Conservation (phyloP, 495 filamentous ascomycete species). For the Penicillium salamii region DNA sequence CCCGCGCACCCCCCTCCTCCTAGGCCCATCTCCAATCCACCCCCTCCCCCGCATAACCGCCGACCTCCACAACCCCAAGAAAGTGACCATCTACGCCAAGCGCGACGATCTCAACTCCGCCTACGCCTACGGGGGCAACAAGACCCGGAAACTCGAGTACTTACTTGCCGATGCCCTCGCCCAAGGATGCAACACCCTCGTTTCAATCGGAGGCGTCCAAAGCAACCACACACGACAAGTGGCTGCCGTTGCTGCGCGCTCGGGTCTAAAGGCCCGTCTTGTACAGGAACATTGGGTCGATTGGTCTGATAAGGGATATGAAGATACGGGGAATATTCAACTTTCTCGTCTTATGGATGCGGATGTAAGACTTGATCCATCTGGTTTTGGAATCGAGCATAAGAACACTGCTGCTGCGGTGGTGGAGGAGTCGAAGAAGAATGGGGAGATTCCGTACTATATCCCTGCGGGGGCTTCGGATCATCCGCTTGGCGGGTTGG, state of each 20-base stretch:
- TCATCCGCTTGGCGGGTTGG: slow-evolving; percentile 62
- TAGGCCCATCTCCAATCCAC: slow-evolving; percentile 60
- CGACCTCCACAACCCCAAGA: slow-evolving; percentile 37
- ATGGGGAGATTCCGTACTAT: slow-evolving; percentile 57
- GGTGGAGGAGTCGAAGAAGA: slow-evolving; percentile 38
- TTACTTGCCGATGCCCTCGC: slow-evolving; percentile 55
- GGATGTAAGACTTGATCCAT: slow-evolving; percentile 49
- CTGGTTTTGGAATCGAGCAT: slow-evolving; percentile 57
- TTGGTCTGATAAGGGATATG: slow-evolving; percentile 49
- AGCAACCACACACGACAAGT: slow-evolving; percentile 65
- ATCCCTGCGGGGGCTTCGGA: slow-evolving; percentile 65
- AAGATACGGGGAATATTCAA: slow-evolving; percentile 59
- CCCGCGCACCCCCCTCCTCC: slow-evolving; percentile 50
- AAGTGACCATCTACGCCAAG: slow-evolving; percentile 57
- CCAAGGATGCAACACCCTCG: slow-evolving; percentile 52
- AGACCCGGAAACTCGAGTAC: slow-evolving; percentile 64
- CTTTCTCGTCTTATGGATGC: slow-evolving; percentile 60
- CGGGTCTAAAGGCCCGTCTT: slow-evolving; percentile 51
- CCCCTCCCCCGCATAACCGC: slow-evolving; percentile 55
- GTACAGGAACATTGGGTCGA: slow-evolving; percentile 66
- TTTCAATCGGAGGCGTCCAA: slow-evolving; percentile 63
- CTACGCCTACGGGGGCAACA: slow-evolving; percentile 64
- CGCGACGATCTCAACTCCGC: slow-evolving; percentile 62
- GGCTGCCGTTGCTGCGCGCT: slow-evolving; percentile 52
- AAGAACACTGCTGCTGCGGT: slow-evolving; percentile 50